These are phyloP conservation scores for Aspergillus funiculosus DNA, from an alignment of 495 filamentous ascomycete species.

Conservation along the genomic window DNA sequence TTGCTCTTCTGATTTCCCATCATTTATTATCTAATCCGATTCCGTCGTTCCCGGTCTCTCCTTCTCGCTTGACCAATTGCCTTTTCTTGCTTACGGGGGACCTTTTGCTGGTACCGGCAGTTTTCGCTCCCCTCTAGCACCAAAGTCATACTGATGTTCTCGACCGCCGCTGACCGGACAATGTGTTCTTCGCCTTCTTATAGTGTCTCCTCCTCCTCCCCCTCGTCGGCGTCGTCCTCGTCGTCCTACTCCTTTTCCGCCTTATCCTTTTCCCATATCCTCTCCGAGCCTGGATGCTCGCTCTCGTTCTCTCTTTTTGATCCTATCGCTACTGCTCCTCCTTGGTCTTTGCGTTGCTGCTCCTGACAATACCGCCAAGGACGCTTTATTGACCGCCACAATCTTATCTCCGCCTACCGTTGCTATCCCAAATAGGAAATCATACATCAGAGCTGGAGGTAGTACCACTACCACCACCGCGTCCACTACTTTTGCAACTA, in stretches of 20 bases:
- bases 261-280: no score
- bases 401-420: slow-evolving; percentile 9
- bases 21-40: slow-evolving; percentile 23
- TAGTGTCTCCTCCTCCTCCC: slow-evolving; percentile 21
- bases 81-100: slow-evolving; percentile 16
- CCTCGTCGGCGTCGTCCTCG: no score
- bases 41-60: slow-evolving; percentile 20
- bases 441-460: slow-evolving; percentile 12
- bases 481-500: slow-evolving; percentile 1
- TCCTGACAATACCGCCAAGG: slow-evolving; percentile 6
- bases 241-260: no score
- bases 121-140: not conserved
- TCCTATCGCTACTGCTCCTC: slow-evolving; percentile 6
- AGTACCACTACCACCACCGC: not conserved
- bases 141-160: slow-evolving; percentile 20
- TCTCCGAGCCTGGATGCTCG: slow-evolving; percentile 12
- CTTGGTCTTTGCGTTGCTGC: slow-evolving; percentile 1
- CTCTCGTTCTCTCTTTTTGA: slow-evolving; percentile 9
- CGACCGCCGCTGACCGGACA: slow-evolving; percentile 20
- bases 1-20: slow-evolving; percentile 8
- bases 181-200: slow-evolving; percentile 19
- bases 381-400: slow-evolving; percentile 11
- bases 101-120: slow-evolving; percentile 24
- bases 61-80: slow-evolving; percentile 12
- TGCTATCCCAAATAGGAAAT: slow-evolving; percentile 17